Evolutionary conservation across 2,329 filamentous ascomycete species (phyloP).

Genomic region (Arthroderma sp.): DNA sequence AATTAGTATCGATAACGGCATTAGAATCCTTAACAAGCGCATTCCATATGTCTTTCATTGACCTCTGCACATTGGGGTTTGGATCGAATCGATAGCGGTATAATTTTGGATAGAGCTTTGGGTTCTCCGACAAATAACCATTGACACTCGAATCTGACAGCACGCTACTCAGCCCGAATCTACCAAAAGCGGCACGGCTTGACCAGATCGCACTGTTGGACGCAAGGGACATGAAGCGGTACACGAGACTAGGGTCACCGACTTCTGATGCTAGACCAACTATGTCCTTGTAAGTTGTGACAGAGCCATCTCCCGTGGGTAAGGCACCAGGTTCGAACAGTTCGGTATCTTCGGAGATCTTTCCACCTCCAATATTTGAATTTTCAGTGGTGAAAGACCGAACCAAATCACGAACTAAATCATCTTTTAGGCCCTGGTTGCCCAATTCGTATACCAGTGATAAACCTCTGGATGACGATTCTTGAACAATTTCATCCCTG

Average conservation of each 20-base stretch:
- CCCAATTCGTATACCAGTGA: constrained; percentile 92
- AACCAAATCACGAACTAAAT: constrained; percentile 76
- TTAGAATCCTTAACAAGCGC: constrained; percentile 82
- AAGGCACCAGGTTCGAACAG: constrained; percentile 84
- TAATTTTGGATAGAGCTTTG: constrained; percentile 88
- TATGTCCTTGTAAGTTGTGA: constrained; percentile 96
- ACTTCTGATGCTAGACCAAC: constrained; percentile 92
- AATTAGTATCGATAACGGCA: constrained; percentile 63
- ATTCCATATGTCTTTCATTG: constrained; percentile 98
- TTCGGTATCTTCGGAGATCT: constrained; percentile 81
- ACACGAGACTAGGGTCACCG: constrained; percentile 88
- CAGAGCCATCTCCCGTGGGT: constrained; percentile 77
- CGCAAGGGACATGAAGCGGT: constrained; percentile 95
- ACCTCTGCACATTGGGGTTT: constrained; percentile 78
- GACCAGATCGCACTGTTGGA: constrained; percentile 96
- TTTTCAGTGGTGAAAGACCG: constrained; percentile 63
- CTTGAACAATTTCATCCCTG: constrained; percentile 86
- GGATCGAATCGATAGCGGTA: constrained; percentile 93
- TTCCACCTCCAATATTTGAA: constrained; percentile 52
- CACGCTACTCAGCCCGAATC: constrained; percentile 84
- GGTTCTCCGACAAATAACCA: constrained; percentile 61
- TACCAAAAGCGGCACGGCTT: constrained; percentile 87
- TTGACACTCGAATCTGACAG: constrained; percentile 66
- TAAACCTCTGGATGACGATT: constrained; percentile 81
- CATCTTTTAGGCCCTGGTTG: constrained; percentile 63